A percentile compares a stretch with the other conserved stretches of the same genome.
Evolutionary conservation across 2,329 filamentous ascomycete species (phyloP).

Genomic region (Paramyrothecium roridum): DNA sequence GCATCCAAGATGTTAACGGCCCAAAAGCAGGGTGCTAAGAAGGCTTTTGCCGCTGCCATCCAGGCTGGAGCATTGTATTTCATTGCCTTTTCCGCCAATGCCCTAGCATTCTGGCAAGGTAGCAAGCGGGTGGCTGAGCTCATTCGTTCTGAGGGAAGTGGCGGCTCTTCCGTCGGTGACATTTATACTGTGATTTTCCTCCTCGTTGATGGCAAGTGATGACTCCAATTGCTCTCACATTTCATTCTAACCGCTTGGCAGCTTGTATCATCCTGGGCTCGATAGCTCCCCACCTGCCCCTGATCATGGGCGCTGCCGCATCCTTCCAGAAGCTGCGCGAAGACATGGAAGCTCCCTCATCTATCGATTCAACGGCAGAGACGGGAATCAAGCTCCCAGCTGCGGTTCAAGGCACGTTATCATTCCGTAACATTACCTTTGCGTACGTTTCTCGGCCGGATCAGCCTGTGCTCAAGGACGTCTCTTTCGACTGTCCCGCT

Average conservation of each 20-base stretch:
- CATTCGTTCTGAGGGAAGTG: constrained; percentile 24
- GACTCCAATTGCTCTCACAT: neutral
- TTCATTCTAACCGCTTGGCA: neutral
- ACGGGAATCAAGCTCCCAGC: constrained; percentile 36
- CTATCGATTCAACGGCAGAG: constrained; percentile 39
- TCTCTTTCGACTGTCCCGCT: constrained; percentile 45
- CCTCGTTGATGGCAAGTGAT: constrained; percentile 47
- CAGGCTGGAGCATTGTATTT: constrained; percentile 64
- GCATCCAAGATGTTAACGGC: constrained; percentile 37
- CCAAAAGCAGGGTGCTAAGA: constrained; percentile 52
- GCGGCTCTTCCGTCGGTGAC: constrained; percentile 36
- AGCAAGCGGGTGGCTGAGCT: constrained; percentile 46
- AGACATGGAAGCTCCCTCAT: constrained; percentile 51
- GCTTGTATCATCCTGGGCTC: constrained; percentile 59
- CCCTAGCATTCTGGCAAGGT: constrained; percentile 67
- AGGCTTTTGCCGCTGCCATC: constrained; percentile 51
- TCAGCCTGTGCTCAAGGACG: constrained; percentile 35
- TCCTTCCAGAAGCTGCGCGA: constrained; percentile 55
- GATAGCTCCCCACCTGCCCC: constrained; percentile 60
- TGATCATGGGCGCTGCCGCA: constrained; percentile 55
- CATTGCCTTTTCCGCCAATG: constrained; percentile 65
- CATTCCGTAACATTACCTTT: constrained; percentile 40
- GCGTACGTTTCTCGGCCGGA: constrained; percentile 41
- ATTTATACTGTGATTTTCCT: constrained; percentile 64
- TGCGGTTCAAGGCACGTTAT: constrained; percentile 16